Evolutionary conservation across 1,284 basidiomycete species (phyloP), one percentile per base, ranked within the genome.

Genomic region (Ustilago curta): DNA sequence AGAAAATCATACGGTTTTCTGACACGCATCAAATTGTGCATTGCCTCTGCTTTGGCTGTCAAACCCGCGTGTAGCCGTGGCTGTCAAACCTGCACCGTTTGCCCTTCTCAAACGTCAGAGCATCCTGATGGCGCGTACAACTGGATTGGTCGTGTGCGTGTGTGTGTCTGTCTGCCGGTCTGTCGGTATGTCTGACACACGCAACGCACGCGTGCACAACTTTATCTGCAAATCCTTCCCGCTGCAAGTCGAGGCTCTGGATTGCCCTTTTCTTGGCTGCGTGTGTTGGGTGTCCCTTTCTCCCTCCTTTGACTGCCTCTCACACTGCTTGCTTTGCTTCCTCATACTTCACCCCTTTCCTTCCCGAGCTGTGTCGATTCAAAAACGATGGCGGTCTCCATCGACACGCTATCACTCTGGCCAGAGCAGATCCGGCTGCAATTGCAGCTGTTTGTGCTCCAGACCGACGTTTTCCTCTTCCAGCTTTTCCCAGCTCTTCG

Each of bases 381-480:
- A 21, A 14, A 31, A 40, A 16, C n/a, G 19, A 51, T 51, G 48
- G 18, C 50, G 35, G n/a, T 39, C 18, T 42, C 39, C 3, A 32
- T 31, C 31, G 37, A 27, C 21, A 47, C n/a, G 19, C 12, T 50
- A 12, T 55, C 55, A 9, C n/a, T n/a, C 9, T 48, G 21, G 53
- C 27, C 52, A 44, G 45, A 65, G 21, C 44, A 52, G 14, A 29
- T 65, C 18, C 62, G 52, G 18, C 39, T 45, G 12, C 63, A 65
- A 2, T n/a, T 66, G 14, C 59, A 62, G 37, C 69, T 71, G 27
- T 65, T 66, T 23, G 54, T 66, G 21, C 58, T 71, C 5, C 69
- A 71, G 25, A 71, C 62, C 54, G 70, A 73, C 19, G 60, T 73
- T 1, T 67, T 57, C 42, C 61, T 73, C 25, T 60, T 73, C 29